phyloP scores from a whole-genome alignment of 495 filamentous ascomycete species.

The Aspergillus steynii region DNA sequence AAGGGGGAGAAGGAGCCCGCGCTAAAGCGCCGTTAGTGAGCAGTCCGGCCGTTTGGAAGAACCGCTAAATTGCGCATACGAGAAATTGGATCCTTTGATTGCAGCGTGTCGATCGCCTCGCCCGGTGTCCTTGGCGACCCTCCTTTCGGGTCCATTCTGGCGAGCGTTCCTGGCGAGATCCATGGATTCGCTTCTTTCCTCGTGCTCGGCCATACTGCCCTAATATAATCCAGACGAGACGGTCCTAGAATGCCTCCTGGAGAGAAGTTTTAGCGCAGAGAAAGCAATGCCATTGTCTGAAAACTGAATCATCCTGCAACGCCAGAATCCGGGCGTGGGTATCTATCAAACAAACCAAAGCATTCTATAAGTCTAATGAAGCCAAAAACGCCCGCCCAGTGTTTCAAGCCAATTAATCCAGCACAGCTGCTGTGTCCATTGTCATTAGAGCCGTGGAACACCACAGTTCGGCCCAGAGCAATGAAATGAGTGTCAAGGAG shows the following conservation, averaged over 20 bases:
- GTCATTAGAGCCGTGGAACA: no score
- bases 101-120: background rate
- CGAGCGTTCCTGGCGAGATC: background rate
- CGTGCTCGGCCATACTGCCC: no score
- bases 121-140: background rate
- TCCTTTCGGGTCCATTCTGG: background rate
- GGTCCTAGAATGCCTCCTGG: no score
- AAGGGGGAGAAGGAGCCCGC: slow-evolving; percentile 11
- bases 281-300: background rate
- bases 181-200: background rate
- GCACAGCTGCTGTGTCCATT: no score
- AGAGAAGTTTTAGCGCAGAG: background rate
- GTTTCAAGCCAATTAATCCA: no score
- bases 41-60: background rate
- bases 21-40: background rate
- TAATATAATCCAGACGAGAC: no score
- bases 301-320: background rate
- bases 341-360: background rate
- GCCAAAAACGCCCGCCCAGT: background rate
- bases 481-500: no score
- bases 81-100: background rate
- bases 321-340: background rate
- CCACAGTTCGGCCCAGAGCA: no score
- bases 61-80: background rate
- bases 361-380: background rate